Base-by-base conservation (phyloP, 371 early-diverging fungal species). In the Caulochytrium protostelioides region DNA sequence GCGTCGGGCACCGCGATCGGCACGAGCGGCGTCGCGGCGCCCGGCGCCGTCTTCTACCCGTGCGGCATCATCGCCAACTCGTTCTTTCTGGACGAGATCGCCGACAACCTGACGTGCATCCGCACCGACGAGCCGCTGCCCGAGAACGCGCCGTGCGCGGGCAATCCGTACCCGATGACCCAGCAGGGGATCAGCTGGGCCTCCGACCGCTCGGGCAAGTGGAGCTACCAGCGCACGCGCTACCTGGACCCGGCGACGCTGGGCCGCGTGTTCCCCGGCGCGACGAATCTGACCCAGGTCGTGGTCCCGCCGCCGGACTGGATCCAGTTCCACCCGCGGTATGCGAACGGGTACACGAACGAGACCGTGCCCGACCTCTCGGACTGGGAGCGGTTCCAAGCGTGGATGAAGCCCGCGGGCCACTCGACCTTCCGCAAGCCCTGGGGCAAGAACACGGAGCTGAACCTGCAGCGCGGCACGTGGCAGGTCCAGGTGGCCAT, bases 361-460 rank as follows among this genome's bases (percentile, higher is more conserved):
- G 67, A 65, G 22, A 76, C 79, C 43, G 70, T 65, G 19, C 84
- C 81, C 4, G 69, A 83, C 35, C 48, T 79, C 17, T 44, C 59
- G 7, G 32, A 39, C 18, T 63, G 74, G 57, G 81, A 94, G 57
- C 64, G 76, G 29, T 78, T 97, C 43, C 79, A 84, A 55, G 95
- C 95, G n/a, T 98, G 99, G 99, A 94, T 97, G 87, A 74, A 89
- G 29, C 76, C 83, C 0, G 83, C 94, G 5, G 91, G 91, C 0
- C 61, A 95, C 37, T 91, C 97, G 27, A 83, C 73, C 34, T 97
- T 97, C 56, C 70, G 94, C 30, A 98, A 98, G 57, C 61, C 95
- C 23, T 97, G 85, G 67, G 87, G 78, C 15, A 62, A 71, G 47
- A 60, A 61, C 38, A 75, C 69, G 38, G 26, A 22, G 15, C 35